Conservation (phyloP, 768 basidiomycete genomes). For the Omphalotus guepiniiformis region DNA sequence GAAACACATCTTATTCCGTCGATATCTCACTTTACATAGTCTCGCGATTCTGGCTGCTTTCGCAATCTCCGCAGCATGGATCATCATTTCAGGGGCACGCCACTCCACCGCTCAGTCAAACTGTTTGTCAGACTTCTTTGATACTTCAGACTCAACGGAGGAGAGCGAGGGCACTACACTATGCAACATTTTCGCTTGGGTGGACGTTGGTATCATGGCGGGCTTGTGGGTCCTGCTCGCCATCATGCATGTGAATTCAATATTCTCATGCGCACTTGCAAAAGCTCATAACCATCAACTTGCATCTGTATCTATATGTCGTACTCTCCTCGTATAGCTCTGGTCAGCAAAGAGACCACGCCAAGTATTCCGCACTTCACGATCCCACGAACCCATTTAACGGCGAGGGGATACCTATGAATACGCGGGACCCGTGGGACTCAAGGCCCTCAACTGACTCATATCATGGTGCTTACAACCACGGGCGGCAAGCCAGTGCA, state of each 20-base stretch:
- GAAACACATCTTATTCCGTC: constrained; percentile 56
- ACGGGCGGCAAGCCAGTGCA: constrained; percentile 51
- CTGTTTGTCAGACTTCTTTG: constrained; percentile 62
- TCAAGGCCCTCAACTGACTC: constrained; percentile 47
- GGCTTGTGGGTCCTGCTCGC: constrained; percentile 80
- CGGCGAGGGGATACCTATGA: constrained; percentile 58
- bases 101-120: constrained; percentile 67
- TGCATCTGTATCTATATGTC: constrained; percentile 45
- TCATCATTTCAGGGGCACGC: constrained; percentile 70
- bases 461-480: constrained; percentile 34
- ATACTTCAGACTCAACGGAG: constrained; percentile 25
- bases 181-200: constrained; percentile 91
- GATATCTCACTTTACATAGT: constrained; percentile 67
- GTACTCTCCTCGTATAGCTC: constrained; percentile 57
- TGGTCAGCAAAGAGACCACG: constrained; percentile 76
- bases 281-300: constrained; percentile 10
- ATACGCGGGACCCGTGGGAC: constrained; percentile 71
- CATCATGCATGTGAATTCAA: constrained; percentile 62
- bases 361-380: constrained; percentile 71
- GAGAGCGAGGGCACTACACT: constrained; percentile 60
- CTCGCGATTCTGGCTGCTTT: constrained; percentile 57
- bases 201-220: constrained; percentile 87
- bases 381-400: constrained; percentile 51
- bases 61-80: constrained; percentile 75
- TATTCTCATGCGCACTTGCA: constrained; percentile 7